phyloP scores from a whole-genome alignment of 2,329 filamentous ascomycete genomes.

The Keithomyces neogunnii region DNA sequence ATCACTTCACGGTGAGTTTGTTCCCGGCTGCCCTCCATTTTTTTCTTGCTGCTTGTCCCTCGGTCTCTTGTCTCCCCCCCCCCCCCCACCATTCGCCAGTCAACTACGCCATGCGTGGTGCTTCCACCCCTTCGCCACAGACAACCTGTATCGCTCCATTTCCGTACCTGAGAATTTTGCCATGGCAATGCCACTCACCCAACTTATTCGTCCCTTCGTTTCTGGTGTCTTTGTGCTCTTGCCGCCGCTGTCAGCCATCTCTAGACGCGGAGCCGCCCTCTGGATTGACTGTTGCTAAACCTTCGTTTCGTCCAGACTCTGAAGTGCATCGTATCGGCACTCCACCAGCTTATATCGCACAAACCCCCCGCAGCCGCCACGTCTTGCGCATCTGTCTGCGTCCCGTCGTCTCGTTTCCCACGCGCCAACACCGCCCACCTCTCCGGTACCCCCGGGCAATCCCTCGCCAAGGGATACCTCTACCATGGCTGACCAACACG shows the following conservation, averaged over 20 bases:
- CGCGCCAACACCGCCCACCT: conserved; percentile 13
- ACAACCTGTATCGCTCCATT: neutral
- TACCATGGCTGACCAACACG: conserved; percentile 60
- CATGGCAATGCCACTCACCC: neutral
- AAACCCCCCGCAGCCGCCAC: conserved; percentile 20
- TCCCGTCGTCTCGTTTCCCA: conserved; percentile 15
- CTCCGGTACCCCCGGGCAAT: conserved; percentile 30
- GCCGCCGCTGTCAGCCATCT: neutral
- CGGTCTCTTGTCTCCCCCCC: conserved; percentile 2
- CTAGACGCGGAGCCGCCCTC: neutral
- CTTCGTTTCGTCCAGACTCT: conserved; percentile 12
- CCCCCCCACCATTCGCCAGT: conserved; percentile 2
- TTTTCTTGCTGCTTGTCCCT: conserved; percentile 3
- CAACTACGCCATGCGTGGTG: neutral
- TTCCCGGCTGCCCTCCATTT: neutral
- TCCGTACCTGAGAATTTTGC: neutral
- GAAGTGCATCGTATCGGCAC: conserved; percentile 25
- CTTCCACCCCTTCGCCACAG: neutral
- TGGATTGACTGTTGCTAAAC: neutral
- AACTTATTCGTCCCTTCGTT: neutral
- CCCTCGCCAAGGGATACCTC: conserved; percentile 23
- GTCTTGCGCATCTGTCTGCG: conserved; percentile 19
- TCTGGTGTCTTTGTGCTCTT: neutral
- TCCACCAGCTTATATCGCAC: conserved; percentile 13
- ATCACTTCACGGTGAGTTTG: conserved; percentile 23